Percentiles rank a stretch among this genome's conserved stretches.
Conservation (phyloP, 495 filamentous ascomycete species). For the Penicillium tannophilum region DNA sequence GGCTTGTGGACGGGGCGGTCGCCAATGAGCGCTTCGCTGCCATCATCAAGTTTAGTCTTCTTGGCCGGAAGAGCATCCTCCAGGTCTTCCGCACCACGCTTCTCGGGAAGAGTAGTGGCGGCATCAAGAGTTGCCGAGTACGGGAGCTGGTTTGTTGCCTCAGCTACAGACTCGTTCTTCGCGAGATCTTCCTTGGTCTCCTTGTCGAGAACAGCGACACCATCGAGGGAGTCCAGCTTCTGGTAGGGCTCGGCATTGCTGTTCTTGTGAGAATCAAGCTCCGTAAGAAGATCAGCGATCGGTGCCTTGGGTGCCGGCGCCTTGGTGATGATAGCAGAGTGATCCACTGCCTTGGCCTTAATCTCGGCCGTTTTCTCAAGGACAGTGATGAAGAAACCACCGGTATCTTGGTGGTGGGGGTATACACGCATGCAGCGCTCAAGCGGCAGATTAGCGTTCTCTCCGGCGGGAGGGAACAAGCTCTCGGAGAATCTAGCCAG, state of each 20-base stretch:
- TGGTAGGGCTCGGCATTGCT: slow-evolving; percentile 39
- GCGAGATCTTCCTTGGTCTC: slow-evolving; percentile 38
- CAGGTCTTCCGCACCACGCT: slow-evolving; percentile 44
- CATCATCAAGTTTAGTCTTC: slow-evolving; percentile 48
- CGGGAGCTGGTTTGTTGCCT: slow-evolving; percentile 42
- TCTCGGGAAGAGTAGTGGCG: slow-evolving; percentile 27
- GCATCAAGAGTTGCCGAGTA: slow-evolving; percentile 39
- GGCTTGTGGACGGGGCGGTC: slow-evolving; percentile 54
- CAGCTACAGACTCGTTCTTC: slow-evolving; percentile 48
- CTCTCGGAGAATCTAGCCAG: slow-evolving; percentile 66
- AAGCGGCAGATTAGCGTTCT: slow-evolving; percentile 65
- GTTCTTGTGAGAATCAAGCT: slow-evolving; percentile 54
- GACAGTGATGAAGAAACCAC: slow-evolving; percentile 95
- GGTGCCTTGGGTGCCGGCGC: slow-evolving; percentile 48
- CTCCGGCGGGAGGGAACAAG: slow-evolving; percentile 78
- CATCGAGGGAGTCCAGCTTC: slow-evolving; percentile 55
- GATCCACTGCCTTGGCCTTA: slow-evolving; percentile 75
- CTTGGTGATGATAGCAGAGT: slow-evolving; percentile 56
- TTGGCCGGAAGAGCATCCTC: slow-evolving; percentile 50
- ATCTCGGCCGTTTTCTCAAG: slow-evolving; percentile 91
- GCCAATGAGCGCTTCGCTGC: slow-evolving; percentile 45
- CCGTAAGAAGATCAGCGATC: slow-evolving; percentile 56
- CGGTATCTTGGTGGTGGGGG: slow-evolving; percentile 92
- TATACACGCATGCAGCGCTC: slow-evolving; percentile 93
- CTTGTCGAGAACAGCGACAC: slow-evolving; percentile 40